Percentiles rank a stretch among this genome's conserved stretches.
Evolutionary conservation across 306 rosid genomes (phyloP).

Genomic region (Vigna unguiculata): DNA sequence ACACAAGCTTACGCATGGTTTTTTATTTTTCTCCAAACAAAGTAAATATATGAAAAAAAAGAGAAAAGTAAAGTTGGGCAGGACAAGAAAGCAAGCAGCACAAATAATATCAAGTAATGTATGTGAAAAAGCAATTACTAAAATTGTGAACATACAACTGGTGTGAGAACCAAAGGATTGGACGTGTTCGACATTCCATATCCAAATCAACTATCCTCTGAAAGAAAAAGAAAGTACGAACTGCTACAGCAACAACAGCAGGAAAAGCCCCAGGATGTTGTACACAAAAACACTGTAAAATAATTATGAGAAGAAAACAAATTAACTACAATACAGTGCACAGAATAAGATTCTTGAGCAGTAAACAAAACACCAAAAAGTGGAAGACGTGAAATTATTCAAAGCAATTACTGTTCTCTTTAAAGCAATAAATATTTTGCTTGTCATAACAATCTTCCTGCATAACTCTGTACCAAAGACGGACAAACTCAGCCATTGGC

Average conservation of each 20-base stretch:
- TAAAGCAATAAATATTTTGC: not conserved
- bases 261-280: constrained; percentile 89
- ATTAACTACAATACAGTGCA: not conserved
- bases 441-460: constrained; percentile 15
- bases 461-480: not conserved
- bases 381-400: not conserved
- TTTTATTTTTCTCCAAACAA: not conserved
- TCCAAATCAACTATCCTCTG: constrained; percentile 93
- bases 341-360: not conserved
- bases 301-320: not conserved
- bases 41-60: constrained; percentile 12
- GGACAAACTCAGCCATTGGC: constrained; percentile 30
- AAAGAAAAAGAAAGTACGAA: constrained; percentile 91
- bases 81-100: not conserved
- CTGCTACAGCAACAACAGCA: constrained; percentile 97
- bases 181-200: constrained; percentile 97
- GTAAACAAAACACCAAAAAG: not conserved
- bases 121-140: constrained; percentile 22
- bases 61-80: not conserved
- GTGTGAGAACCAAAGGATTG: constrained; percentile 98
- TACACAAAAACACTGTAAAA: not conserved
- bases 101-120: constrained; percentile 5
- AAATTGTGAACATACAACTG: constrained; percentile 76
- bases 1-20: not conserved
- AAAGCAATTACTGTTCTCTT: not conserved